Evolutionary conservation across 1,284 basidiomycete species (phyloP).

Genomic region (Gymnopus androsaceus): DNA sequence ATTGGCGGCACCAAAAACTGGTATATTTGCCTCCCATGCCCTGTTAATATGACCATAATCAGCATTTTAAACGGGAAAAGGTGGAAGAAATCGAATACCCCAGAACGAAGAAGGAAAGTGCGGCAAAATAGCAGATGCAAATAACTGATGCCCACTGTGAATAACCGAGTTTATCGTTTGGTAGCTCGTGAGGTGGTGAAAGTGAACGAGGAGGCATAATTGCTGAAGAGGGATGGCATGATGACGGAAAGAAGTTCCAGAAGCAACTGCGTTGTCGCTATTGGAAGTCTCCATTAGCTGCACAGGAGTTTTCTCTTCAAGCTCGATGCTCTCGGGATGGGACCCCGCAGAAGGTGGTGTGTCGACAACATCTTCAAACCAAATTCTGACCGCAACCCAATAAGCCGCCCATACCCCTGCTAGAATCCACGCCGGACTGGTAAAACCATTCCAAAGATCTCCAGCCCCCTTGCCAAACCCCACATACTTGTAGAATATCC

Average conservation of each 20-base stretch:
- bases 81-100: too few relatives aligned
- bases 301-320: not conserved
- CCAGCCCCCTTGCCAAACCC: slow-evolving; percentile 42
- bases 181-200: not conserved
- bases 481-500: slow-evolving; percentile 54
- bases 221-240: not conserved
- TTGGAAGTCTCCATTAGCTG: slow-evolving; percentile 1
- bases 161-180: not conserved
- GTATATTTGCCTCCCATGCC: slow-evolving; percentile 72
- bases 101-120: slow-evolving; percentile 74
- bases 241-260: slow-evolving; percentile 4
- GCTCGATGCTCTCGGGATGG: slow-evolving; percentile 6
- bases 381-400: slow-evolving; percentile 42
- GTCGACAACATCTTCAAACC: slow-evolving; percentile 53
- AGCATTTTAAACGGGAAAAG: too few relatives aligned
- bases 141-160: slow-evolving; percentile 53
- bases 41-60: too few relatives aligned
- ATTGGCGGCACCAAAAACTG: slow-evolving; percentile 55
- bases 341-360: slow-evolving; percentile 14
- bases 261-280: not conserved
- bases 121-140: slow-evolving; percentile 73
- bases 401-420: slow-evolving; percentile 55
- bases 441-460: slow-evolving; percentile 62
- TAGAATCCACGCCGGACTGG: slow-evolving; percentile 70
- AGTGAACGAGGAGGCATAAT: not conserved